Evolutionary conservation across 2,329 filamentous ascomycete species (phyloP), one percentile per base, ranked within the genome.

Genomic region (Emmonsia crescens): DNA sequence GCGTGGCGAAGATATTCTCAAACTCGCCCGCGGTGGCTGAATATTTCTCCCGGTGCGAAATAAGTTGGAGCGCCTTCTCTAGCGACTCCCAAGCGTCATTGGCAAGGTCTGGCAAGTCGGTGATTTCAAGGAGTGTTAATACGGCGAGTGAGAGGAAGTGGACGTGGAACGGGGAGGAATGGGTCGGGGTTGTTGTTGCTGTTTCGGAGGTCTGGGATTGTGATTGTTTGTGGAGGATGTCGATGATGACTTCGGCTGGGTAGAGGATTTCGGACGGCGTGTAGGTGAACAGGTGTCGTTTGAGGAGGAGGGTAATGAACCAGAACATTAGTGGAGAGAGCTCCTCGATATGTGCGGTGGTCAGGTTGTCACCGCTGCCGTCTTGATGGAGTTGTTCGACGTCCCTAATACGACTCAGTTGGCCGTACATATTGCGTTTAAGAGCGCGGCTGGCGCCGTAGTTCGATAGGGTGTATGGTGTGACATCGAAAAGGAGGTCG

Each of bases 41-140:
- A 36, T 67, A 66, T 64, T 73, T 74, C 27, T 71, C 76, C 27
- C 81, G 77, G 9, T 75, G 71, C 46, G 79, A 76, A 52, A 82
- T 74, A 2, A 81, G 74, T 12, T 75, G 73, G 59, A 83, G 79
- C 3, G 82, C 80, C 59, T 79, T 79, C 33, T 77, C 74, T n/a
- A 86, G 71, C 0, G 70, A 63, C 5, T 70, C 68, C 74, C 75
- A 77, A 64, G 74, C 76, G 59, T 76, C 71, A 54, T 67, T 70
- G 2, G 72, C 64, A 54, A 73, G 66, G 51, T 75, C 74, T 5
- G 74, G 74, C 40, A 77, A 67, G 33, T 76, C 75, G 5, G 74
- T 75, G 2, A 74, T 70, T 62, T 77, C 76, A 2, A 77, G 70
- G 8, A 77, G 71, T 38, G 75, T 77, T 68, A 77, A 74, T 9